Evolutionary conservation across 1,139 yeast genomes (phyloP).

Genomic region (Yamadazyma triangularis): DNA sequence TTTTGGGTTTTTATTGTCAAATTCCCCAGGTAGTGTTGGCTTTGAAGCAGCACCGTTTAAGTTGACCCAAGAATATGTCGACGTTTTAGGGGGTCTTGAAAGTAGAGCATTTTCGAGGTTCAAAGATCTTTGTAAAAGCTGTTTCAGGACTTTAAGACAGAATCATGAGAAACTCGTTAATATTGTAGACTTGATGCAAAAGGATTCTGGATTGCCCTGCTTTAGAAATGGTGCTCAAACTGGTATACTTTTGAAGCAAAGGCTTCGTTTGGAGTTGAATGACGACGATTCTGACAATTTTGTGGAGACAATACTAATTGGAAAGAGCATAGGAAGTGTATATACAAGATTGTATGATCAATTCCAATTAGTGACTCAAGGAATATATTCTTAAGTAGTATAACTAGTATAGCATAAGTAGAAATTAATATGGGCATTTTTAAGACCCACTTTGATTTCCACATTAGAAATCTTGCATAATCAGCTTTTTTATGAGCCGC

Average conservation of each 20-base stretch:
- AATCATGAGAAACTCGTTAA: conserved; percentile 69
- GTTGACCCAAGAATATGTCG: conserved; percentile 81
- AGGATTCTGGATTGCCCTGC: conserved; percentile 85
- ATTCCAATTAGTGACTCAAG: conserved; percentile 90
- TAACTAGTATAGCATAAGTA: too few species aligned
- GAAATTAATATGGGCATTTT: too few species aligned
- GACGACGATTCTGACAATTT: conserved; percentile 73
- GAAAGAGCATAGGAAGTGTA: conserved; percentile 79
- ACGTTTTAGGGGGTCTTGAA: conserved; percentile 74
- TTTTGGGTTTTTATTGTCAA: conserved; percentile 87
- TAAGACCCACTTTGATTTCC: too few species aligned
- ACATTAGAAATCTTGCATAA: too few species aligned
- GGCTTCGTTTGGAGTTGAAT: conserved; percentile 70
- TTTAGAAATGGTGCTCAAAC: conserved; percentile 86
- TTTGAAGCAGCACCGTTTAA: conserved; percentile 98
- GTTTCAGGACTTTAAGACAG: conserved; percentile 68
- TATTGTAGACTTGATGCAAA: conserved; percentile 90
- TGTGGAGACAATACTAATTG: conserved; percentile 71
- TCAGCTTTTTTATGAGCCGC: too few species aligned
- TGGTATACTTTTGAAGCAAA: conserved; percentile 67
- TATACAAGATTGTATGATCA: conserved; percentile 93
- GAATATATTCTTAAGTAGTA: conserved; percentile 76
- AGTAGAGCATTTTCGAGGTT: conserved; percentile 57
- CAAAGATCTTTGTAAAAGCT: conserved; percentile 57
- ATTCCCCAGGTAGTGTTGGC: conserved; percentile 94